Conservation (phyloP, 495 filamentous ascomycete species). For the Penicillium diatomitis region DNA sequence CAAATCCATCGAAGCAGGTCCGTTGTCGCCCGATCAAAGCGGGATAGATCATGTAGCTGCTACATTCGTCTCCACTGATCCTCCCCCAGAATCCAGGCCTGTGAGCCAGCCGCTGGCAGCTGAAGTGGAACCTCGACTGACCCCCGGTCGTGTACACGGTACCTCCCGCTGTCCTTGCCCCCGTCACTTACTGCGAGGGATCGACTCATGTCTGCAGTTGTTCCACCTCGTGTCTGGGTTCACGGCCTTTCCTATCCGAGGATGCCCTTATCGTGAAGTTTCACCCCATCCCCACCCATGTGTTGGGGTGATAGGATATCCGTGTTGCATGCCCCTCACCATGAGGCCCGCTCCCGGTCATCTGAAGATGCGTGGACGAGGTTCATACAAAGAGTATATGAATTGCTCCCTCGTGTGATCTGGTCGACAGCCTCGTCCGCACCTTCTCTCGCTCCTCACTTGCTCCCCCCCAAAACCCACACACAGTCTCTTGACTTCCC, state of each 20-base stretch:
- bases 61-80: too few species aligned
- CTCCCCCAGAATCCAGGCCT: too few species aligned
- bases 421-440: not conserved
- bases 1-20: too few species aligned
- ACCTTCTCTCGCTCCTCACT: not conserved
- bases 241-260: not conserved
- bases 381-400: conserved; percentile 8
- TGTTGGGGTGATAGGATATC: conserved; percentile 34
- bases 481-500: not conserved
- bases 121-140: too few species aligned
- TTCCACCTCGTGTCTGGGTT: not conserved
- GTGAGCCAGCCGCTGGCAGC: too few species aligned
- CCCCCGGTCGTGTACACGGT: too few species aligned
- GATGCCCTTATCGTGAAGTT: conserved; percentile 7
- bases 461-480: conserved; percentile 1
- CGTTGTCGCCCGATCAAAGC: too few species aligned
- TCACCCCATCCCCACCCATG: conserved; percentile 22
- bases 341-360: conserved; percentile 5
- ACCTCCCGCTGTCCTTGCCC: not conserved
- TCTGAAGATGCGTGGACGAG: not conserved
- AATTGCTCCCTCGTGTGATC: conserved; percentile 6
- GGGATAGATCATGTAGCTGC: too few species aligned
- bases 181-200: not conserved
- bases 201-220: too few species aligned
- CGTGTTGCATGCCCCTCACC: conserved; percentile 10